Base-by-base conservation (phyloP, 1,284 basidiomycete species). In the Sporisorium scitamineum region DNA sequence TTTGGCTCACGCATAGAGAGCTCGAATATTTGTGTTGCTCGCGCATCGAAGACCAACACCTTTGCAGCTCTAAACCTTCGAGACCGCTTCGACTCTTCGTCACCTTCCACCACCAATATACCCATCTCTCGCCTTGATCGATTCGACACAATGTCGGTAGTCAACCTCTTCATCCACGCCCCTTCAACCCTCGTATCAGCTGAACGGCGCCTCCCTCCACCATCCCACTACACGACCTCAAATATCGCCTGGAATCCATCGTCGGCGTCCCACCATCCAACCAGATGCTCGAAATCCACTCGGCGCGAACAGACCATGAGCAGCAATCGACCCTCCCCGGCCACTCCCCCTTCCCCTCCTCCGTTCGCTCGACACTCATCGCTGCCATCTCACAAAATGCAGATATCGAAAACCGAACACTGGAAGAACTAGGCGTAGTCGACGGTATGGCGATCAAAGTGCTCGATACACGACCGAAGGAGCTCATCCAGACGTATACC, bases 211-310 rank as follows among this genome's bases (percentile, higher is more conserved):
- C 37, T 82, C 5, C 67, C 78, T 70, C 74, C 27, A 65, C 55
- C 32, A 59, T 73, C 37, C 65, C 79, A 3, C 51, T 80, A 0
- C 34, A 50, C 41, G 67, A 73, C 9, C 74, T 82, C 83, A 96
- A 70, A 93, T 88, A 88, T 71, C 96, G 94, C 80, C 90, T 98
- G 27, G 93, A 95, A 82, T 89, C 91, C 54, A 90, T 97, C 81
- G 97, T 95, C n/a, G 95, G 95, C 18, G 92, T 97, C 60, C 90
- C 93, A 5, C 64, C 71, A 14, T 56, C 70, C 0, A 18, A 60
- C 29, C 80, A 82, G 52, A 63, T 66, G 39, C 60, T 82, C 55
- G 87, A 89, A 0, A 84, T 96, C 7, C 88, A 90, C 57, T 89
- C 90, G 2, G 60, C 79, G 1, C 59, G 68, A n/a, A 75, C 80